These are phyloP conservation scores for Ustilago xerochloae DNA, from an alignment of 1,284 basidiomycete species.

Conservation along the genomic window DNA sequence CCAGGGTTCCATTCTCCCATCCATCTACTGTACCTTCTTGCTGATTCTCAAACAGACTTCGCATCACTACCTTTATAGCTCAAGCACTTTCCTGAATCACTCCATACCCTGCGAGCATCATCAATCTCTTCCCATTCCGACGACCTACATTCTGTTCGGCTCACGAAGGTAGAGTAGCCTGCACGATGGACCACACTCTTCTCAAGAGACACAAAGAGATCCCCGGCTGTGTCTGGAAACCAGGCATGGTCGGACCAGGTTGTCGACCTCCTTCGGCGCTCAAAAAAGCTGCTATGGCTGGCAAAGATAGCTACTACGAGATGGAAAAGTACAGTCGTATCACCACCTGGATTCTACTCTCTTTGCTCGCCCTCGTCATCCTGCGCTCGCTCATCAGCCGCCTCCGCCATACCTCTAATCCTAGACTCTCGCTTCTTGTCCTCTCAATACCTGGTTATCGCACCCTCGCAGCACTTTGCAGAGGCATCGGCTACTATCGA, in stretches of 20 bases:
- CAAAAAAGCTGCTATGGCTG: constrained; percentile 44
- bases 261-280: constrained; percentile 39
- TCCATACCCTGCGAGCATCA: too few species aligned
- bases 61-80: too few species aligned
- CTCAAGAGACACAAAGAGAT: constrained; percentile 38
- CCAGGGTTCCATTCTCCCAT: too few species aligned
- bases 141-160: too few species aligned
- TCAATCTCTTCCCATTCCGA: too few species aligned
- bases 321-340: constrained; percentile 98
- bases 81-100: too few species aligned
- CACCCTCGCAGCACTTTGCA: constrained; percentile 17
- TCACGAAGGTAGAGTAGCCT: neutral
- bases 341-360: constrained; percentile 71
- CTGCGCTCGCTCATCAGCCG: constrained; percentile 20
- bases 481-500: constrained; percentile 44
- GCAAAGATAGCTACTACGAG: constrained; percentile 52
- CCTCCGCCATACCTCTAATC: constrained; percentile 14
- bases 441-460: constrained; percentile 25
- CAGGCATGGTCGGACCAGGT: constrained; percentile 43
- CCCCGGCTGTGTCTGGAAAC: constrained; percentile 45
- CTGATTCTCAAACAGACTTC: neutral
- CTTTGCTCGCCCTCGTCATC: constrained; percentile 25
- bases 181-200: constrained; percentile 20
- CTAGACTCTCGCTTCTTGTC: constrained; percentile 4
- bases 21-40: neutral